A percentile compares a stretch with the other conserved stretches of the same genome.
Conservation (phyloP, 2,329 filamentous ascomycete species). For the Fonsecaea pugnacius region DNA sequence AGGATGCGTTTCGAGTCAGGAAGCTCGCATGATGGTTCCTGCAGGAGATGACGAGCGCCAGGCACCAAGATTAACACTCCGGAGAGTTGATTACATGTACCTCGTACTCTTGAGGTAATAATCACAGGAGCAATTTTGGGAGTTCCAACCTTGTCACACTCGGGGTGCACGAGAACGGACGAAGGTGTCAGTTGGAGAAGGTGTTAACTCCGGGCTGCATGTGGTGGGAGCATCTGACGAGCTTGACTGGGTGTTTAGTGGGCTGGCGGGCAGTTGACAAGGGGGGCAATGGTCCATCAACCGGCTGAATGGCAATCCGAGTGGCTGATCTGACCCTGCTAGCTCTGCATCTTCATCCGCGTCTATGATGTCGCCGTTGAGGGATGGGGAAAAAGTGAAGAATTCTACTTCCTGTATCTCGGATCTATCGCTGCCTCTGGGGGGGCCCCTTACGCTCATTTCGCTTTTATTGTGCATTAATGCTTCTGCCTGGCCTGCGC, state of each 20-base stretch:
- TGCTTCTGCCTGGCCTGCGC: constrained; percentile 10
- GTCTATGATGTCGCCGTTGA: constrained; percentile 8
- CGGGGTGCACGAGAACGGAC: constrained; percentile 8
- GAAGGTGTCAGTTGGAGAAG: not conserved
- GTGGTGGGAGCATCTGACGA: not conserved
- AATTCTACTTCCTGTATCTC: constrained; percentile 7
- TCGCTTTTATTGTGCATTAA: constrained; percentile 5
- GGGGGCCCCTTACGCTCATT: not conserved
- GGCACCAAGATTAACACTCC: constrained; percentile 11
- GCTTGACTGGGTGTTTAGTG: not conserved
- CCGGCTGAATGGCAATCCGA: constrained; percentile 14
- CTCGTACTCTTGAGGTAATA: not conserved
- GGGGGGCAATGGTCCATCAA: too few relatives aligned
- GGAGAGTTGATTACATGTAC: not conserved
- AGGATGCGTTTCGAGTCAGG: not conserved
- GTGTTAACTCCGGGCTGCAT: constrained; percentile 3
- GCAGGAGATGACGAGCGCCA: constrained; percentile 9
- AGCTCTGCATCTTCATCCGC: not conserved
- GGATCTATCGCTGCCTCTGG: constrained; percentile 14
- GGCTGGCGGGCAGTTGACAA: too few relatives aligned
- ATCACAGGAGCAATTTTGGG: not conserved
- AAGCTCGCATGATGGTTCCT: not conserved
- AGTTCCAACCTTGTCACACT: not conserved
- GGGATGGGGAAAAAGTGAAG: not conserved
- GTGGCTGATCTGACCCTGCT: constrained; percentile 13